These are phyloP conservation scores for Leccinum subrobustum DNA, from an alignment of 1,284 basidiomycete genomes.

Conservation along the genomic window DNA sequence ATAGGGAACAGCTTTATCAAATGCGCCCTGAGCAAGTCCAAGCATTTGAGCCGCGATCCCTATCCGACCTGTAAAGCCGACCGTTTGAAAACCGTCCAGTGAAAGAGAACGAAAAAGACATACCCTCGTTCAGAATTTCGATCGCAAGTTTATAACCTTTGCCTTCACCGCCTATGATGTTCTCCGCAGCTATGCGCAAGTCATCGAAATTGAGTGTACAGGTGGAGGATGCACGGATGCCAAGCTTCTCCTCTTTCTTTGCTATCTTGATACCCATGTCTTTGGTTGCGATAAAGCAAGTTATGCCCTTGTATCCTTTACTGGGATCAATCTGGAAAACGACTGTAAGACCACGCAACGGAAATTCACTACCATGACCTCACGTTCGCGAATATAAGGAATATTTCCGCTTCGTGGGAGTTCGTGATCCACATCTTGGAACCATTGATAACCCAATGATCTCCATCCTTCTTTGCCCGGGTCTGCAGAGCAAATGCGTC, in stretches of 20 bases:
- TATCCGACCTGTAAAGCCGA: constrained; percentile 65
- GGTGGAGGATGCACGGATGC: constrained; percentile 96
- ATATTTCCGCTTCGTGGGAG: constrained; percentile 92
- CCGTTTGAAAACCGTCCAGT: background rate
- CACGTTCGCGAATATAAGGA: constrained; percentile 93
- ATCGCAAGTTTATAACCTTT: constrained; percentile 98
- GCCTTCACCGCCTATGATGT: constrained; percentile 91
- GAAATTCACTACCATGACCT: constrained; percentile 16
- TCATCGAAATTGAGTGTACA: constrained; percentile 98
- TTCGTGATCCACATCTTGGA: constrained; percentile 99
- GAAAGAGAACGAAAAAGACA: background rate
- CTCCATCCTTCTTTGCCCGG: constrained; percentile 82
- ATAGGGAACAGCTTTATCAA: constrained; percentile 90
- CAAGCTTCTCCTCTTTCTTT: constrained; percentile 99
- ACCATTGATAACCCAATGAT: constrained; percentile 86
- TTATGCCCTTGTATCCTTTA: constrained; percentile 99
- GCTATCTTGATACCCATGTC: constrained; percentile 97
- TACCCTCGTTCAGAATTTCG: constrained; percentile 94
- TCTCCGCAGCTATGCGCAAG: constrained; percentile 88
- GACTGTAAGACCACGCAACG: background rate
- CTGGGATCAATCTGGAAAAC: constrained; percentile 71
- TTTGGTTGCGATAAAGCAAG: constrained; percentile 94
- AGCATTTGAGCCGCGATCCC: constrained; percentile 98
- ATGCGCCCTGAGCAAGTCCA: constrained; percentile 95
- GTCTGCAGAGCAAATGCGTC: constrained; percentile 98